Percentiles rank a stretch among this genome's conserved stretches.
Conservation (phyloP, 2,329 filamentous ascomycete genomes). For the Penicillium italicum region DNA sequence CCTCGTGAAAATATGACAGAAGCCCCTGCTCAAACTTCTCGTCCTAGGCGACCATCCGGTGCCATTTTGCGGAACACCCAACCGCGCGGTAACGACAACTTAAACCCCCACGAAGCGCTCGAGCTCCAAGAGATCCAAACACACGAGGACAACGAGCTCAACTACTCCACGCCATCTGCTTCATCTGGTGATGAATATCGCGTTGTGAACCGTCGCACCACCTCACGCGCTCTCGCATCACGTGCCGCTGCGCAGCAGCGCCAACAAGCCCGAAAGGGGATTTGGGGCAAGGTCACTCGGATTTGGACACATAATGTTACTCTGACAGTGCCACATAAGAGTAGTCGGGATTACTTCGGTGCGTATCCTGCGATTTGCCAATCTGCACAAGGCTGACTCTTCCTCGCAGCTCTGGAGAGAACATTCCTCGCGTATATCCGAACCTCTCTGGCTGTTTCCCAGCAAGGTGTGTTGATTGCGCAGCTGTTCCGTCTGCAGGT, state of each 20-base stretch:
- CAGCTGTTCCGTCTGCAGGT: constrained; percentile 63
- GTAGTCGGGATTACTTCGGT: constrained; percentile 44
- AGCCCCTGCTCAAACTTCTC: not conserved
- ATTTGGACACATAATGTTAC: constrained; percentile 67
- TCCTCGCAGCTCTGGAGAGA: constrained; percentile 62
- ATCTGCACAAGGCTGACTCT: constrained; percentile 1
- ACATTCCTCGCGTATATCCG: constrained; percentile 72
- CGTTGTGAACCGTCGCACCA: constrained; percentile 25
- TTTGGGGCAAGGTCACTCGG: constrained; percentile 63
- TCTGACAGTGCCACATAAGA: constrained; percentile 39
- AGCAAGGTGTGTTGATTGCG: constrained; percentile 62
- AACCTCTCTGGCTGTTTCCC: constrained; percentile 65
- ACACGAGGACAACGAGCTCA: constrained; percentile 23
- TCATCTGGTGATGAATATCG: constrained; percentile 36
- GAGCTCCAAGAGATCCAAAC: constrained; percentile 34
- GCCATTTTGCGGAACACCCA: constrained; percentile 4
- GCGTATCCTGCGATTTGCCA: constrained; percentile 5
- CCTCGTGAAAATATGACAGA: not conserved
- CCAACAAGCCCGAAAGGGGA: constrained; percentile 45
- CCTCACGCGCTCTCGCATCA: constrained; percentile 16
- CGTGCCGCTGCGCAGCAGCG: constrained; percentile 1
- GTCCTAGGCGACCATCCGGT: constrained; percentile 1
- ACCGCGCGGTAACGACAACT: not conserved
- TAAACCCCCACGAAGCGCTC: constrained; percentile 18
- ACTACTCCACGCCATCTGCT: constrained; percentile 27